Conservation (phyloP, 1,139 yeast genomes). For the Candida albicans region DNA sequence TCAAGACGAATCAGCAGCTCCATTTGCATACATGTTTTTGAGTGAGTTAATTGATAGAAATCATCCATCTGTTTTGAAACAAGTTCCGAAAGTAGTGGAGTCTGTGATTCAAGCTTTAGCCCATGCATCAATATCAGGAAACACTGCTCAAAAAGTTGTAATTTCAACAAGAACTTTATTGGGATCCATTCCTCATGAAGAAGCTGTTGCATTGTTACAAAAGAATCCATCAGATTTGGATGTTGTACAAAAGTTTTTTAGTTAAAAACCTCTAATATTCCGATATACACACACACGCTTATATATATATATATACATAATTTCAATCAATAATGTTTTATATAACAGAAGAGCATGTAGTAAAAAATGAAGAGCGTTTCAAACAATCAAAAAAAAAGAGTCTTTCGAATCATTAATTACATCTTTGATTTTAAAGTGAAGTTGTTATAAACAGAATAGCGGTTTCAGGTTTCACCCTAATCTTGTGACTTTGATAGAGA, state of each 20-base stretch:
- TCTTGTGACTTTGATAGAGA: no score
- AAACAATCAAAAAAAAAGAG: no score
- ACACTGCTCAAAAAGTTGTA: constrained; percentile 65
- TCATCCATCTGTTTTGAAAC: constrained; percentile 60
- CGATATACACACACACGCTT: no score
- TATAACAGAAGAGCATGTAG: no score
- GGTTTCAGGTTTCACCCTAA: no score
- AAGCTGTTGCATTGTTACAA: constrained; percentile 64
- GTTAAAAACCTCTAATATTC: constrained; percentile 4
- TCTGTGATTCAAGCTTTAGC: constrained; percentile 75
- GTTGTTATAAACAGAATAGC: no score
- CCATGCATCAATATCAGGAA: constrained; percentile 67
- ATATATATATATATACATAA: no score
- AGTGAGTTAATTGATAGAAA: constrained; percentile 69
- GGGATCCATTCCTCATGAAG: constrained; percentile 53
- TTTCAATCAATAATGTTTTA: no score
- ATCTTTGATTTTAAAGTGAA: no score
- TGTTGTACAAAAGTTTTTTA: constrained; percentile 50
- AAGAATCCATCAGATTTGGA: constrained; percentile 64
- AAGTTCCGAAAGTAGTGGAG: constrained; percentile 68
- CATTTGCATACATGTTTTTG: constrained; percentile 78
- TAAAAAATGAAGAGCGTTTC: no score
- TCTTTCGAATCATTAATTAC: no score
- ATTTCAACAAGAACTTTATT: constrained; percentile 56
- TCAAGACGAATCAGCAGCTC: constrained; percentile 87